Evolutionary conservation across 176 grass and related monocot species (phyloP), one percentile per base, ranked within the genome.

Genomic region (Tillandsia leiboldiana): DNA sequence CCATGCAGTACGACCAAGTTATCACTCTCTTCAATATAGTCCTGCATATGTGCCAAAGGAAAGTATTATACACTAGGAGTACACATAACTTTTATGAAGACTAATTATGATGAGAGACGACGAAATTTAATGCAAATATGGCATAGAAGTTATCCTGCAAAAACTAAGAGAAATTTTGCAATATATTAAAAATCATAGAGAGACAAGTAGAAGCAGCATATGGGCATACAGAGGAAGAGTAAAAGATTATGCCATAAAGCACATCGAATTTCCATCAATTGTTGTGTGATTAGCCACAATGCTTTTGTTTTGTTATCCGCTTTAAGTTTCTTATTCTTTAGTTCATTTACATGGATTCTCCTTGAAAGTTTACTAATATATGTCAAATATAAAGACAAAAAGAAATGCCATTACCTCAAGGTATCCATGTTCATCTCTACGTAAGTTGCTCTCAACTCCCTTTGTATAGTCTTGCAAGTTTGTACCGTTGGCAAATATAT

Each of bases 11-110:
- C 84, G 72, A 97, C 84, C 64, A 97, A 82, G 28, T 97, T 97
- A 62, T 93, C 94, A 59, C 89, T 93, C 74, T 97, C 94, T 81
- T 77, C 83, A 73, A 97, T 97, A 69, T 97, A 97, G 87, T 93
- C 89, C 94, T 97, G 63, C 73, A 77, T 58, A 63, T 33, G 20
- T 49, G 82, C 50, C 63, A 47, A 58, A 80, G 33, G 48, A 64
- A 20, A 8, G 61, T 77, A 48, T 48, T 48, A 62, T 26, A 73
- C 73, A 50, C 12, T 48, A 10, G 29, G 23, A 63, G 66, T 65
- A 27, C 61, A 75, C 23, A 1, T 52, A 12, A 17, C 12, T 27
- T 47, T 47, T 54, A 3, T 23, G 18, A 24, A 2, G 51, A 3
- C 29, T 33, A 70, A 50, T 51, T 70, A 26, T 33, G 29, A 33